These are phyloP conservation scores for Lasiodiplodia gonubiensis DNA, from an alignment of 2,329 filamentous ascomycete genomes.

Conservation along the genomic window DNA sequence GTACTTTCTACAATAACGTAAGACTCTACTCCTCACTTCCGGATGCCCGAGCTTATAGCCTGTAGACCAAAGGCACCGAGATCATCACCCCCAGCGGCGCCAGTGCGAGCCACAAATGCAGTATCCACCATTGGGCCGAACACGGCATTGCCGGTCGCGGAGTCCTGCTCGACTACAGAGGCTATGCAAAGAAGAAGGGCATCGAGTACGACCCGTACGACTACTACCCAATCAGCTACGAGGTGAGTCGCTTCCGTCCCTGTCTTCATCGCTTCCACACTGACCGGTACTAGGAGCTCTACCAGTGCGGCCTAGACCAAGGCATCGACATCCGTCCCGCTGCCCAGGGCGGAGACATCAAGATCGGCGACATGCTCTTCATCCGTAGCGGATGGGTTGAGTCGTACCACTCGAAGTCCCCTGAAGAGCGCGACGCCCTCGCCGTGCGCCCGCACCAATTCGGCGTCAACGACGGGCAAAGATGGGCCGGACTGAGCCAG, in stretches of 20 bases:
- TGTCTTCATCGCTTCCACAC: background rate
- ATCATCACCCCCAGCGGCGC: conserved; percentile 47
- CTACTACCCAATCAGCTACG: conserved; percentile 50
- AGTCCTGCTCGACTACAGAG: conserved; percentile 51
- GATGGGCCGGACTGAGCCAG: conserved; percentile 59
- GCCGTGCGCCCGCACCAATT: conserved; percentile 54
- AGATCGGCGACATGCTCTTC: conserved; percentile 50
- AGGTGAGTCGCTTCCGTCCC: conserved; percentile 24
- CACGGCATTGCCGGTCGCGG: conserved; percentile 54
- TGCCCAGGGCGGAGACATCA: conserved; percentile 60
- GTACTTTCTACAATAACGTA: conserved; percentile 51
- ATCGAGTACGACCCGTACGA: conserved; percentile 51
- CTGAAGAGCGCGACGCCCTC: conserved; percentile 42
- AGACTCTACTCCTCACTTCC: conserved; percentile 9
- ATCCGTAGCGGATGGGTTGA: conserved; percentile 68
- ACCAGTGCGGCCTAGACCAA: conserved; percentile 64
- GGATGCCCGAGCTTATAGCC: background rate
- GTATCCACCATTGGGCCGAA: conserved; percentile 53
- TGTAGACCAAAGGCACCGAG: conserved; percentile 44
- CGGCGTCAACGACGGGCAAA: conserved; percentile 47
- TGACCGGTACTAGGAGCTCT: conserved; percentile 48
- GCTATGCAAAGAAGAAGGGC: conserved; percentile 50
- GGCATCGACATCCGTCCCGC: conserved; percentile 65
- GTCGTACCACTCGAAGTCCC: conserved; percentile 56
- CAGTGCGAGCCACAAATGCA: conserved; percentile 50